phyloP scores from a whole-genome alignment of 306 rosid genomes.

The Sicyos baderoa region DNA sequence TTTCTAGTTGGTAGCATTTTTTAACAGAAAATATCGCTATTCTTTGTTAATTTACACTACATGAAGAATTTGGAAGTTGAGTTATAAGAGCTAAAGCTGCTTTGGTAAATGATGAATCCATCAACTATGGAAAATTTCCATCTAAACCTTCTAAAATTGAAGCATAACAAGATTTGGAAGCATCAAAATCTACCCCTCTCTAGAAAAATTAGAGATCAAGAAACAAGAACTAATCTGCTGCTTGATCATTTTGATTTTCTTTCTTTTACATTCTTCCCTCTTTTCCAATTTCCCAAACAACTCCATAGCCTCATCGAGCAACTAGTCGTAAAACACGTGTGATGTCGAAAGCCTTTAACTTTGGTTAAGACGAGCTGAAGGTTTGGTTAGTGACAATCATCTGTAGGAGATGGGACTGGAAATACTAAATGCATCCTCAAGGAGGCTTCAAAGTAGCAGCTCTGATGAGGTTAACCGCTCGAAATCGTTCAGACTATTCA shows the following conservation, averaged over 20 bases:
- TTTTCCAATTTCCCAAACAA: slow-evolving; percentile 31
- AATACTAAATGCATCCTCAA: too few species aligned
- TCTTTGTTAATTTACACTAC: too few species aligned
- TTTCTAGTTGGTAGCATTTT: not conserved
- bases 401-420: too few species aligned
- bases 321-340: slow-evolving; percentile 69
- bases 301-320: slow-evolving; percentile 85
- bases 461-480: too few species aligned
- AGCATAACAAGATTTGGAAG: slow-evolving; percentile 38
- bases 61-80: too few species aligned
- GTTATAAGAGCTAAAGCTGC: too few species aligned
- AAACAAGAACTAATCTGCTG: slow-evolving; percentile 60
- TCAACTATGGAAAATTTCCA: too few species aligned
- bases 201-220: slow-evolving; percentile 59
- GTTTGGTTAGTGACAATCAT: slow-evolving; percentile 58
- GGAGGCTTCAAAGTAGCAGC: not conserved
- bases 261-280: not conserved
- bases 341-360: not conserved
- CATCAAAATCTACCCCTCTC: slow-evolving; percentile 26
- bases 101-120: not conserved
- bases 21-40: not conserved
- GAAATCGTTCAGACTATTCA: too few species aligned
- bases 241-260: slow-evolving; percentile 18
- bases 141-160: slow-evolving; percentile 17
- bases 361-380: slow-evolving; percentile 53